These are phyloP conservation scores for Quercus mongolica DNA, from an alignment of 306 rosid genomes.

Conservation along the genomic window DNA sequence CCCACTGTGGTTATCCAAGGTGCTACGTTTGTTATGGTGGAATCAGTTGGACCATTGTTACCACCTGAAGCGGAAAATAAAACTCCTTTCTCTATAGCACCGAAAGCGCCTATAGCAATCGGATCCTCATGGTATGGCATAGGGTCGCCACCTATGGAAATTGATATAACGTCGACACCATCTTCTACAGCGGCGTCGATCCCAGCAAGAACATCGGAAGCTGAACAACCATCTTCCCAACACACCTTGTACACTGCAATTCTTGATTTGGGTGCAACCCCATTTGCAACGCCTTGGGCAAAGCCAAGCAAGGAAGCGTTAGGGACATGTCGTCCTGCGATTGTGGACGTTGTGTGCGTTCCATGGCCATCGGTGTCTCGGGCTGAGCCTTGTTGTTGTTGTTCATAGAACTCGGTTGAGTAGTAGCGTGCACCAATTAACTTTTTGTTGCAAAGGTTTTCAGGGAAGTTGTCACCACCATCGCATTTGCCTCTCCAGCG, in stretches of 20 bases:
- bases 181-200: conserved; percentile 22
- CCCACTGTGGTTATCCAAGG: conserved; percentile 27
- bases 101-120: conserved; percentile 8
- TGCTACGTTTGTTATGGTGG: neutral
- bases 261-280: conserved; percentile 14
- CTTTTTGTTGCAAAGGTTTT: conserved; percentile 27
- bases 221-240: neutral
- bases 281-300: conserved; percentile 6
- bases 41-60: neutral
- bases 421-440: conserved; percentile 18
- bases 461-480: conserved; percentile 6
- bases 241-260: conserved; percentile 18
- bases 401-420: too few relatives aligned
- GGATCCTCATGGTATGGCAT: neutral
- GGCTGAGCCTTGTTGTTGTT: neutral
- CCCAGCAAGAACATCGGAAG: conserved; percentile 6
- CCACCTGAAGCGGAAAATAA: conserved; percentile 15
- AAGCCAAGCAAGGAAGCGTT: conserved; percentile 11
- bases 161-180: conserved; percentile 22
- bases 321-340: conserved; percentile 14
- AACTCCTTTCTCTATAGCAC: conserved; percentile 12
- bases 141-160: neutral
- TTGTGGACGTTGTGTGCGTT: conserved; percentile 23
- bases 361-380: conserved; percentile 17
- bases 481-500: conserved; percentile 20